A percentile compares a stretch with the other conserved stretches of the same genome.
Conservation (phyloP, 2,329 filamentous ascomycete species). For the Dothideomycetes sp. region DNA sequence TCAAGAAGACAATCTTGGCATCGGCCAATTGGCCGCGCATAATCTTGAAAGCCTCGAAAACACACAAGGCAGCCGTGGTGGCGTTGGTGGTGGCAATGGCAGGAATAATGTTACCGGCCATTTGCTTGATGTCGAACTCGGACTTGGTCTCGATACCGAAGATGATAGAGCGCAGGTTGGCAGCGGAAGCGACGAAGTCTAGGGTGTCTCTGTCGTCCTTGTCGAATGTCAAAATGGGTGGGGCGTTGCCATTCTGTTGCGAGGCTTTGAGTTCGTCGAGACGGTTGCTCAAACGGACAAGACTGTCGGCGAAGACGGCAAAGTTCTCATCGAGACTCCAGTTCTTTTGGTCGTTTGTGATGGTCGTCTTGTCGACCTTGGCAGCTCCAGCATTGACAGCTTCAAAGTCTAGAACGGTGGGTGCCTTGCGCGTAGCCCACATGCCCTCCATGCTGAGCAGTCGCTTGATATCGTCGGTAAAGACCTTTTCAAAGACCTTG, state of each 20-base stretch:
- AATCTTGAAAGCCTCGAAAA: conserved; percentile 87
- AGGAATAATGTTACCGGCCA: conserved; percentile 98
- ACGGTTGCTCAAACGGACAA: conserved; percentile 66
- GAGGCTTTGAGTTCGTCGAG: conserved; percentile 55
- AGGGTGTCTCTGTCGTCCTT: conserved; percentile 94
- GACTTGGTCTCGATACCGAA: conserved; percentile 84
- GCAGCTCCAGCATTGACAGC: conserved; percentile 36
- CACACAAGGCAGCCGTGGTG: conserved; percentile 85
- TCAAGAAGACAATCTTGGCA: conserved; percentile 79
- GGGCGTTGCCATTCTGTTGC: conserved; percentile 37
- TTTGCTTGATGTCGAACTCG: conserved; percentile 95
- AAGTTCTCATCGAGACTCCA: conserved; percentile 85
- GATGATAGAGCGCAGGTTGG: conserved; percentile 79
- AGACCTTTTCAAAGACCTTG: conserved; percentile 88
- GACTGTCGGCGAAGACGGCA: conserved; percentile 74
- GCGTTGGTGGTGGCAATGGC: conserved; percentile 98
- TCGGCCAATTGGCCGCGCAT: conserved; percentile 61
- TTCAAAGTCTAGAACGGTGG: conserved; percentile 63
- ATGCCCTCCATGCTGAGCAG: conserved; percentile 84
- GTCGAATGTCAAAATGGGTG: conserved; percentile 73
- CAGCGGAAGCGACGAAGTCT: conserved; percentile 84
- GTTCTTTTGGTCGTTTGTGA: conserved; percentile 56
- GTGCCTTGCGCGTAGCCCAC: conserved; percentile 79
- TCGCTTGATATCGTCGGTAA: conserved; percentile 72
- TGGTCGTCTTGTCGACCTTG: conserved; percentile 13